Conservation (phyloP, 2,329 filamentous ascomycete genomes). For the Aspergillus pseudotamarii region DNA sequence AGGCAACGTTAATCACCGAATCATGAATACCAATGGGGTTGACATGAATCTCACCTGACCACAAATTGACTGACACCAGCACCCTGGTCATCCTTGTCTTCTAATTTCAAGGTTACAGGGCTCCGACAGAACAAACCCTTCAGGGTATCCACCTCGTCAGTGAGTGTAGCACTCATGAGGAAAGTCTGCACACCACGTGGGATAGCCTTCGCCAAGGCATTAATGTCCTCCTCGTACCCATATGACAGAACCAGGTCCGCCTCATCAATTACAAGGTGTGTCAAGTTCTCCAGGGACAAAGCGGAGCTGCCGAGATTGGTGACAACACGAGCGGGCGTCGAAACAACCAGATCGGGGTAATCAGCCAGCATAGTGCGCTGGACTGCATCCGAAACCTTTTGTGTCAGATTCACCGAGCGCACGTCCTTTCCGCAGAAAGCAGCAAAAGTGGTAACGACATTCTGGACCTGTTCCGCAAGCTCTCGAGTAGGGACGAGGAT, state of each 20-base stretch:
- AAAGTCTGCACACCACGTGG: slow-evolving; percentile 87
- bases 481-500: slow-evolving; percentile 94
- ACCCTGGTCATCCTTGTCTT: slow-evolving; percentile 77
- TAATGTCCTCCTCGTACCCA: slow-evolving; percentile 87
- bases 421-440: slow-evolving; percentile 84
- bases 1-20: slow-evolving; percentile 20
- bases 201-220: slow-evolving; percentile 74
- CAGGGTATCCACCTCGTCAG: slow-evolving; percentile 80
- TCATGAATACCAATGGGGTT: slow-evolving; percentile 1
- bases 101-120: slow-evolving; percentile 77
- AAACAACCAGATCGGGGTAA: slow-evolving; percentile 82
- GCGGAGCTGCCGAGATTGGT: slow-evolving; percentile 74
- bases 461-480: slow-evolving; percentile 87
- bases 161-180: slow-evolving; percentile 91
- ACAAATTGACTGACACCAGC: slow-evolving; percentile 83
- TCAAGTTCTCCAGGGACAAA: slow-evolving; percentile 70
- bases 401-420: slow-evolving; percentile 80
- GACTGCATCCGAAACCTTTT: slow-evolving; percentile 86
- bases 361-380: slow-evolving; percentile 84
- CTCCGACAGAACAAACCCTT: slow-evolving; percentile 83
- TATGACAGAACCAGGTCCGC: slow-evolving; percentile 92
- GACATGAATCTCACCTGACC: slow-evolving; percentile 62
- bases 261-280: slow-evolving; percentile 86
- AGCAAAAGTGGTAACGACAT: slow-evolving; percentile 74
- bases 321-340: slow-evolving; percentile 83